phyloP scores from a whole-genome alignment of 768 basidiomycete species.

The Suillus ampliporus region DNA sequence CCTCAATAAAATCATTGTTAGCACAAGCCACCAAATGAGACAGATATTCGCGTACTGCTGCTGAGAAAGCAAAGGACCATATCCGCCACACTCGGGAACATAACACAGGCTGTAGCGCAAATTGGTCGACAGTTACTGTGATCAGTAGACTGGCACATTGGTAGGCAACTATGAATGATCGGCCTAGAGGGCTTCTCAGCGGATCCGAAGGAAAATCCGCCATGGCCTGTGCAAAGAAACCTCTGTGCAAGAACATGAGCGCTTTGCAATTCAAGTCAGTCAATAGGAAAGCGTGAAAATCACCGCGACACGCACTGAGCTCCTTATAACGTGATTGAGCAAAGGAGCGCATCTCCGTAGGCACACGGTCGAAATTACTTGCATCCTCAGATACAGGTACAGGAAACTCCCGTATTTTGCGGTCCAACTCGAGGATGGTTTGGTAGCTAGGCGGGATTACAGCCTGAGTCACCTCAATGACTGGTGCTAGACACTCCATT shows the following conservation, averaged over 20 bases:
- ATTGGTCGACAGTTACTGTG: slow-evolving; percentile 46
- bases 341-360: slow-evolving; percentile 48
- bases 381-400: slow-evolving; percentile 29
- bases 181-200: slow-evolving; percentile 50
- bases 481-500: slow-evolving; percentile 47
- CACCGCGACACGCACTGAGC: slow-evolving; percentile 38
- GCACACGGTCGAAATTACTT: slow-evolving; percentile 35
- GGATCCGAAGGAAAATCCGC: slow-evolving; percentile 53
- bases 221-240: slow-evolving; percentile 63
- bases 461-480: slow-evolving; percentile 47
- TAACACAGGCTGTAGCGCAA: slow-evolving; percentile 48
- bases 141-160: slow-evolving; percentile 55
- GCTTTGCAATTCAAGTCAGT: slow-evolving; percentile 39
- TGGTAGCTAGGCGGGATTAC: slow-evolving; percentile 53
- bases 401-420: slow-evolving; percentile 49
- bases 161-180: slow-evolving; percentile 59
- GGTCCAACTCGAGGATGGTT: slow-evolving; percentile 53
- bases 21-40: background rate
- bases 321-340: slow-evolving; percentile 52
- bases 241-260: slow-evolving; percentile 59
- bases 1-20: slow-evolving; percentile 34
- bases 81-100: slow-evolving; percentile 60
- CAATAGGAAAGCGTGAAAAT: background rate
- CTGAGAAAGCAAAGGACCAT: slow-evolving; percentile 62
- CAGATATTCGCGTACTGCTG: slow-evolving; percentile 48